Evolutionary conservation across 768 basidiomycete species (phyloP).

Genomic region (Kwoniella europaea): DNA sequence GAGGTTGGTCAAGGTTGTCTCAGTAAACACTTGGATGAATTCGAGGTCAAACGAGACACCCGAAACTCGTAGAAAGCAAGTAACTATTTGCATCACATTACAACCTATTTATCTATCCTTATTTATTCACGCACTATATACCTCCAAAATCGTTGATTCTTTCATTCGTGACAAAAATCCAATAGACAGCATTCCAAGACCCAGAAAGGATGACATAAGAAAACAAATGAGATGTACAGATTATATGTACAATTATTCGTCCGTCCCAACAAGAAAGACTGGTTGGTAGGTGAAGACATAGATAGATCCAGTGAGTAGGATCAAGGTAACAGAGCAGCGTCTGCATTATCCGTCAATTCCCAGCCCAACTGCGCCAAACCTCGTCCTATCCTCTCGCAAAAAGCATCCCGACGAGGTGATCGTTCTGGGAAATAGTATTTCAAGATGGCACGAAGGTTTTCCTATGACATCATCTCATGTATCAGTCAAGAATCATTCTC

Average conservation of each 20-base stretch:
- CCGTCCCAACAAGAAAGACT: no score
- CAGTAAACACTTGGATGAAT: background rate
- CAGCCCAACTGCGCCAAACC: slow-evolving; percentile 31
- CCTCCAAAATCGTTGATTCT: background rate
- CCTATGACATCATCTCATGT: slow-evolving; percentile 4
- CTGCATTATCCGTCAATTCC: slow-evolving; percentile 33
- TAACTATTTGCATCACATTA: background rate
- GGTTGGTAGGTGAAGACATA: no score
- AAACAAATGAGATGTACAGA: background rate
- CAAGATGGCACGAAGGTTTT: slow-evolving; percentile 26
- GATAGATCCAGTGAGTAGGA: no score
- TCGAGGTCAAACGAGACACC: no score
- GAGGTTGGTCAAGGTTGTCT: no score
- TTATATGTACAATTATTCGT: no score
- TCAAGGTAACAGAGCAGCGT: slow-evolving; percentile 27
- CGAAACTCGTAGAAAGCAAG: background rate
- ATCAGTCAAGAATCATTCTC: background rate
- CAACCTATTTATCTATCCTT: background rate
- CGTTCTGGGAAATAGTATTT: slow-evolving; percentile 25
- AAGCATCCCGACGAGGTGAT: slow-evolving; percentile 23
- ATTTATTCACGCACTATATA: background rate
- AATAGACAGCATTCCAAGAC: background rate
- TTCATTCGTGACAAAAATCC: background rate
- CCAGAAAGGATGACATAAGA: background rate
- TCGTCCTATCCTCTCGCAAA: slow-evolving; percentile 30